Conservation (phyloP, 2,329 filamentous ascomycete genomes). For the Fusarium pseudoanthophilum region DNA sequence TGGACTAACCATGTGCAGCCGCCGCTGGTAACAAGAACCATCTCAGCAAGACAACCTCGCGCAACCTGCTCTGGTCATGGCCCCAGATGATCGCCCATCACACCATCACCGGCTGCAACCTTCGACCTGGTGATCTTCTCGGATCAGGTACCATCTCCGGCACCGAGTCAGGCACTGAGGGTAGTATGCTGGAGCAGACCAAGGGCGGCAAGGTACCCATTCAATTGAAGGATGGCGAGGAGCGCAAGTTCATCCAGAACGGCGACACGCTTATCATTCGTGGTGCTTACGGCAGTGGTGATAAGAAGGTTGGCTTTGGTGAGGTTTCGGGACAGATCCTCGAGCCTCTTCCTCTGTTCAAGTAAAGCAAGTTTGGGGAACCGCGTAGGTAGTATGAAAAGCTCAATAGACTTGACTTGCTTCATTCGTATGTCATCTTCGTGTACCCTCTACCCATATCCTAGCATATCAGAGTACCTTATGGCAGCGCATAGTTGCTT, state of each 20-base stretch:
- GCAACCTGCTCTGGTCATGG: constrained; percentile 78
- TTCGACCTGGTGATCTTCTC: constrained; percentile 78
- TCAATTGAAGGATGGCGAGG: constrained; percentile 70
- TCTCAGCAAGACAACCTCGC: constrained; percentile 50
- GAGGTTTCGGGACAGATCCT: constrained; percentile 73
- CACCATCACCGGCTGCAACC: constrained; percentile 78
- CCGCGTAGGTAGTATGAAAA: not conserved
- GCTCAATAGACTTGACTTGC: not conserved
- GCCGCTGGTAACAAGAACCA: constrained; percentile 47
- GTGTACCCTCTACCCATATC: no score
- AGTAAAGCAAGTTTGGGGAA: not conserved
- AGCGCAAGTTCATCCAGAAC: constrained; percentile 78
- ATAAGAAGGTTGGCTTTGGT: constrained; percentile 79
- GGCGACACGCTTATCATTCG: constrained; percentile 76
- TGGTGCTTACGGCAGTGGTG: constrained; percentile 73
- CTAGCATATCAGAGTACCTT: no score
- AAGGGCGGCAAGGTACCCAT: constrained; percentile 74
- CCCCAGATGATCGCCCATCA: constrained; percentile 88
- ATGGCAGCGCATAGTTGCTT: no score
- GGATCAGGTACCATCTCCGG: constrained; percentile 82
- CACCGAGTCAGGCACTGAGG: constrained; percentile 69
- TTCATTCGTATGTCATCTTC: no score
- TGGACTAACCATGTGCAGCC: constrained; percentile 38
- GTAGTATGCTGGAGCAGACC: constrained; percentile 78
- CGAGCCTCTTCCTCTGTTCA: constrained; percentile 47